Evolutionary conservation across 2,329 filamentous ascomycete species (phyloP), one percentile per base, ranked within the genome.

Genomic region (Geosmithia putterillii): DNA sequence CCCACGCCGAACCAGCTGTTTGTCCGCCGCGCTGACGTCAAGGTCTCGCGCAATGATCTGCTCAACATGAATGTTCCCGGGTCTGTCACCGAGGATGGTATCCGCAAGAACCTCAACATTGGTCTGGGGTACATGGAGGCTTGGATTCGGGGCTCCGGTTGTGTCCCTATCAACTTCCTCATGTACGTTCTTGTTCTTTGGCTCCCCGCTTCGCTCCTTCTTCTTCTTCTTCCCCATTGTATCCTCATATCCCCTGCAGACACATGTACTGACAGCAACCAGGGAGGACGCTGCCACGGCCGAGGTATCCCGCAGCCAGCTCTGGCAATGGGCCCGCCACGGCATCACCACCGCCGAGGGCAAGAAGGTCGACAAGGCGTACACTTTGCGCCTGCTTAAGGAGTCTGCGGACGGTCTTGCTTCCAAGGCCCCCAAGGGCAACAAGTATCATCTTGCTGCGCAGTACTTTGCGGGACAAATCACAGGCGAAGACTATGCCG

Each of bases 1-100:
- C 87, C 87, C 3, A 92, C 86, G 3, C 86, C 87, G 34, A 94
- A 94, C 69, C 87, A 94, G 64, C 76, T 94, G 55, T 87, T 86
- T 59, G 67, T 84, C 46, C 82, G 86, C 46, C 28, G 41, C n/a
- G 84, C 90, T 63, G 86, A 92, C 42, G 84, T 90, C 38, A 65
- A 75, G 54, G 79, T 94, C 54, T 80, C 79, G 22, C 78, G 76
- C 52, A 88, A 87, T 54, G 87, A 94, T 56, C 73, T 94, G 39
- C 73, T 94, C 40, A 94, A 94, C 72, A 90, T 90, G 79, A 92
- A 94, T 54, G 82, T 94, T 1, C 85, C 86, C 2, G 87, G 87
- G 25, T 74, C 79, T 59, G 74, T 94, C 58, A 92, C 86, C 52
- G 87, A 94, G 60, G 84, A 79, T 1, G 87, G 87, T 42, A 92